Conservation (phyloP, 768 basidiomycete species). For the Lactifluus piperatus region DNA sequence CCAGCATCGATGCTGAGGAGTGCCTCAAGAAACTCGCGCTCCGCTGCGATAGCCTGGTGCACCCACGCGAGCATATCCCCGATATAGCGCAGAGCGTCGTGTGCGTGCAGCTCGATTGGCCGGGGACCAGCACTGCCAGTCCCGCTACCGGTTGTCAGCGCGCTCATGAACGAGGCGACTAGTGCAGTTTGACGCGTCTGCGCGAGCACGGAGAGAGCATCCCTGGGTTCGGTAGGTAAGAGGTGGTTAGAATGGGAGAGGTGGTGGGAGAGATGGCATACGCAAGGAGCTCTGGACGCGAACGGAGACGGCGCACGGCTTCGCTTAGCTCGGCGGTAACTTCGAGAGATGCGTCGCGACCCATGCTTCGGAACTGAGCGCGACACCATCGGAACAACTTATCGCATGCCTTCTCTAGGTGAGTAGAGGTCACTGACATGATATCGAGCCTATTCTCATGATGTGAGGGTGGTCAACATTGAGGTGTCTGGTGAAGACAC, state of each 20-base stretch:
- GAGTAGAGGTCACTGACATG: slow-evolving; percentile 69
- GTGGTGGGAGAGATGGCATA: slow-evolving; percentile 27
- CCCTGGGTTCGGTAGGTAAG: slow-evolving; percentile 33
- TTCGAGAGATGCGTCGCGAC: slow-evolving; percentile 66
- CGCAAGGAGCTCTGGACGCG: slow-evolving; percentile 71
- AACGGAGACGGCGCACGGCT: slow-evolving; percentile 62
- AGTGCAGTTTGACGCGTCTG: slow-evolving; percentile 77
- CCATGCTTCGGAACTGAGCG: slow-evolving; percentile 76
- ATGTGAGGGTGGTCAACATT: not conserved
- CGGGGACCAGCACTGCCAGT: slow-evolving; percentile 38
- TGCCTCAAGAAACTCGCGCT: slow-evolving; percentile 87
- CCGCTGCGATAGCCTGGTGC: slow-evolving; percentile 91
- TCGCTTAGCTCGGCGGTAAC: slow-evolving; percentile 57
- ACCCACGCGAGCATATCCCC: slow-evolving; percentile 99
- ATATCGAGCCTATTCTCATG: slow-evolving; percentile 62
- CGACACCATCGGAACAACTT: slow-evolving; percentile 83
- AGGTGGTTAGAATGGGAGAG: not conserved
- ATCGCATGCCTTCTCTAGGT: slow-evolving; percentile 84
- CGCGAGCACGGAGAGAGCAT: slow-evolving; percentile 67
- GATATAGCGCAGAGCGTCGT: slow-evolving; percentile 92
- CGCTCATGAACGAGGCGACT: slow-evolving; percentile 78
- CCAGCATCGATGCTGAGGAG: slow-evolving; percentile 65
- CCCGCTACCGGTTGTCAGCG: slow-evolving; percentile 58
- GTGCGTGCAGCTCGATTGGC: slow-evolving; percentile 95
- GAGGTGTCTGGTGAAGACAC: slow-evolving; percentile 14